These are phyloP conservation scores for Solanum medicagineum DNA, from an alignment of 257 asterid genomes.

Conservation along the genomic window DNA sequence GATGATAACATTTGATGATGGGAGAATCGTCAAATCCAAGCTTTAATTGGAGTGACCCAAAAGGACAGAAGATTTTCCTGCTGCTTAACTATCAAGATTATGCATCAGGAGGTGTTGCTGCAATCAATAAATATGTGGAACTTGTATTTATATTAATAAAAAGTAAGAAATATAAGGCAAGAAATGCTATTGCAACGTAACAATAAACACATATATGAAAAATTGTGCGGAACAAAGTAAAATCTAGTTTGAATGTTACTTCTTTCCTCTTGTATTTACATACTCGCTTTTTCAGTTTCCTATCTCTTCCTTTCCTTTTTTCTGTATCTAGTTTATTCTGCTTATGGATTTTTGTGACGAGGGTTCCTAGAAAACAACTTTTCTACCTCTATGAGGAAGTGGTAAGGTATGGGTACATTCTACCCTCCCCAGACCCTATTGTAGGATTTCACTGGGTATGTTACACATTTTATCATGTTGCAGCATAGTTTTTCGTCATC, in stretches of 20 bases:
- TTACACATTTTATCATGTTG: neutral
- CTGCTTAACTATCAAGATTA: neutral
- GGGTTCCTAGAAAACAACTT: too few species aligned
- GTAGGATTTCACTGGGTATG: too few species aligned
- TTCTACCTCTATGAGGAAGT: too few species aligned
- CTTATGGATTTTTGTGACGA: too few species aligned
- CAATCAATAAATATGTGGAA: neutral
- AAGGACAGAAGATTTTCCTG: neutral
- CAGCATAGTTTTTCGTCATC: neutral
- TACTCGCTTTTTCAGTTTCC: too few species aligned
- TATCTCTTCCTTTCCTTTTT: too few species aligned
- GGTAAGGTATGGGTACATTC: too few species aligned
- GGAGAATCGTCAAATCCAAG: slow-evolving; percentile 33
- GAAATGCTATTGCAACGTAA: neutral
- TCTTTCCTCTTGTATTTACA: neutral
- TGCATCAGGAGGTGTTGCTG: neutral
- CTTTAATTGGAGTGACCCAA: slow-evolving; percentile 15
- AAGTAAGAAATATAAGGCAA: neutral
- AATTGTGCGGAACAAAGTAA: neutral
- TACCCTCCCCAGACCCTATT: too few species aligned
- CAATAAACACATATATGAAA: neutral
- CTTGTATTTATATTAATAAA: neutral
- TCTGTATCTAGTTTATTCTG: too few species aligned
- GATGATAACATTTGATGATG: slow-evolving; percentile 52
- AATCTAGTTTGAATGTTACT: neutral